Percentiles rank a stretch among this genome's conserved stretches.
Conservation (phyloP, 1,284 basidiomycete genomes). For the Cystobasidium pallidum region DNA sequence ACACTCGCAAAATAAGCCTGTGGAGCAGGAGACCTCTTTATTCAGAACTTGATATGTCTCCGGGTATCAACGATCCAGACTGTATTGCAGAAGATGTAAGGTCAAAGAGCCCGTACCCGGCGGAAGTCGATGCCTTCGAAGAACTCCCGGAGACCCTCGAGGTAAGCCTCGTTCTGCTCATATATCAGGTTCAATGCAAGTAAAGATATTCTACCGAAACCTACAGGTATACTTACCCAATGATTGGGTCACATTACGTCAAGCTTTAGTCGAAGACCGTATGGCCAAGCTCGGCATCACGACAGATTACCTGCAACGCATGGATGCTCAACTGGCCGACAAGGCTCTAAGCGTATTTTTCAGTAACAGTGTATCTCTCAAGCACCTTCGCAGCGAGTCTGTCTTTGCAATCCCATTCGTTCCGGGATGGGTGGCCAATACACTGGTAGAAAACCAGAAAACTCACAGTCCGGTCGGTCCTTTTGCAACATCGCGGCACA, state of each 20-base stretch:
- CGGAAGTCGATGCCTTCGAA: not conserved
- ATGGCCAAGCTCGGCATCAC: conserved; percentile 39
- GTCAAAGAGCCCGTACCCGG: conserved; percentile 29
- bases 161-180: not conserved
- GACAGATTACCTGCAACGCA: conserved; percentile 18
- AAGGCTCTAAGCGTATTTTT: not conserved
- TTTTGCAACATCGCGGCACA: not conserved
- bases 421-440: not conserved
- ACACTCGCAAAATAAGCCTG: conserved; percentile 8
- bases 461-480: not conserved
- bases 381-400: conserved; percentile 17
- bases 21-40: conserved; percentile 3
- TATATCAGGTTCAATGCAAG: too few relatives aligned
- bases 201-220: not conserved
- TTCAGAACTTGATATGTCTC: not conserved
- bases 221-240: conserved; percentile 40
- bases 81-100: not conserved
- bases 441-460: not conserved
- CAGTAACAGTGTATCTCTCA: not conserved
- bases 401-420: conserved; percentile 10
- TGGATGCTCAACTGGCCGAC: not conserved
- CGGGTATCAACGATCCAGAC: not conserved
- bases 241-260: conserved; percentile 27
- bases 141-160: conserved; percentile 32
- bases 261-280: conserved; percentile 39